A percentile compares a stretch with the other conserved stretches of the same genome.
These are phyloP conservation scores for Quercus robur DNA, from an alignment of 306 rosid species.

Conservation along the genomic window DNA sequence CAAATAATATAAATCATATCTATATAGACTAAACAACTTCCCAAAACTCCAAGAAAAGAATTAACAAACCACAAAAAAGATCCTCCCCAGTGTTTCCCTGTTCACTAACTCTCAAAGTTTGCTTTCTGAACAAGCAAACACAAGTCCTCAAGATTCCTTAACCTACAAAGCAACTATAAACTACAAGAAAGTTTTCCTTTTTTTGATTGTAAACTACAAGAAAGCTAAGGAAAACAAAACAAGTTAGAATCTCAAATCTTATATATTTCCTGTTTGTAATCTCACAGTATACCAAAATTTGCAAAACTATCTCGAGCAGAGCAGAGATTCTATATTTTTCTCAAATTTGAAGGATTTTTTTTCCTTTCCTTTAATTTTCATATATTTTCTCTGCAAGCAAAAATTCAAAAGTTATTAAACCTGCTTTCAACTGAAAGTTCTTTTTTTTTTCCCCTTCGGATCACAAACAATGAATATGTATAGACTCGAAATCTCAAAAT, in stretches of 20 bases:
- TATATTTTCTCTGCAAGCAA: too few species aligned
- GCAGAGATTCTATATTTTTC: neutral
- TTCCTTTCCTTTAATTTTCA: too few species aligned
- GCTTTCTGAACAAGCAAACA: conserved; percentile 73
- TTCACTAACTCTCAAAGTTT: conserved; percentile 37
- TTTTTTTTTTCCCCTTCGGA: neutral
- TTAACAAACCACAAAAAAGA: conserved; percentile 29
- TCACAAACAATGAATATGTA: neutral
- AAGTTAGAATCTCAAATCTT: conserved; percentile 9
- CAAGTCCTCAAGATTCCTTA: conserved; percentile 32
- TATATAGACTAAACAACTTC: conserved; percentile 27
- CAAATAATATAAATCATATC: conserved; percentile 22
- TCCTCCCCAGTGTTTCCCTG: conserved; percentile 15
- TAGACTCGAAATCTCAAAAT: neutral
- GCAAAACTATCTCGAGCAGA: conserved; percentile 6
- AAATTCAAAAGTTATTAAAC: too few species aligned
- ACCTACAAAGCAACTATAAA: conserved; percentile 21
- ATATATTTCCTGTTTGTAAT: conserved; percentile 16
- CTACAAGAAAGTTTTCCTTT: conserved; percentile 22
- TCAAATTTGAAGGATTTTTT: too few species aligned
- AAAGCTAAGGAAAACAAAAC: conserved; percentile 25
- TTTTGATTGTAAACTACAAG: conserved; percentile 26
- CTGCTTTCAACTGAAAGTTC: neutral
- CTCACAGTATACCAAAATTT: conserved; percentile 17
- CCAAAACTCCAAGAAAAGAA: conserved; percentile 46